Base-by-base conservation (phyloP, 2,329 filamentous ascomycete species). In the Xylariales sp. region DNA sequence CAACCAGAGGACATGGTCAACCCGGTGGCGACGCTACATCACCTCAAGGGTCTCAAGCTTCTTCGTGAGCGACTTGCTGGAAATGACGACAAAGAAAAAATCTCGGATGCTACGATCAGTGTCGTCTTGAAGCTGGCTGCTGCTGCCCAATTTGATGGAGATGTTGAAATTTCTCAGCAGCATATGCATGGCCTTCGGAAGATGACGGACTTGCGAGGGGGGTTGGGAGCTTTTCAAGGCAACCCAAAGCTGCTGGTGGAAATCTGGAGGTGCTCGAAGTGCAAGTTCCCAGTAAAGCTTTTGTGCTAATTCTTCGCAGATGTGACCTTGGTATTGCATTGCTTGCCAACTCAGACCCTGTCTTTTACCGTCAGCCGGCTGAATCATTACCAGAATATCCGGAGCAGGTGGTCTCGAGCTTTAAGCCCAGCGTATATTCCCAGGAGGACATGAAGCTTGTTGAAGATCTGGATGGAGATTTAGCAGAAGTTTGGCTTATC, bases 151-250 rank as follows among this genome's bases (percentile, higher is more conserved):
- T 44, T 54, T 7, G 46, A 40, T 1, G 58, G 59, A 3, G 56
- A 68, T 28, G 38, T 39, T 12, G 40, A 52, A 4, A 44, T 53
- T 0, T 57, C 61, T 1, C 49, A 40, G 6, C 50, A 62, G 16
- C 64, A 69, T 39, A 52, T 67, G 40, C 34, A 57, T 16, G 66
- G 65, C 5, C 51, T 69, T 14, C 52, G 52, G n/a, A 63, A 53
- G 44, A 64, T 70, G 6, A 53, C 66, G 5, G 44, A 54, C n/a
- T 22, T 69, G 21, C 58, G 60, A 38, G 65, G 65, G 3, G 65
- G 64, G 1, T 25, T 66, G 2, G 21, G 11, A 9, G 48, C 46
- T 1, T 60, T 68, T 9, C 47, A 38, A 6, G 31, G 52, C 7
- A 62, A 60, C 18, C 31, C 50, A 16, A 68, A 64, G 35, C 53